phyloP scores from a whole-genome alignment of 306 rosid genomes.

The Lablab purpureus region DNA sequence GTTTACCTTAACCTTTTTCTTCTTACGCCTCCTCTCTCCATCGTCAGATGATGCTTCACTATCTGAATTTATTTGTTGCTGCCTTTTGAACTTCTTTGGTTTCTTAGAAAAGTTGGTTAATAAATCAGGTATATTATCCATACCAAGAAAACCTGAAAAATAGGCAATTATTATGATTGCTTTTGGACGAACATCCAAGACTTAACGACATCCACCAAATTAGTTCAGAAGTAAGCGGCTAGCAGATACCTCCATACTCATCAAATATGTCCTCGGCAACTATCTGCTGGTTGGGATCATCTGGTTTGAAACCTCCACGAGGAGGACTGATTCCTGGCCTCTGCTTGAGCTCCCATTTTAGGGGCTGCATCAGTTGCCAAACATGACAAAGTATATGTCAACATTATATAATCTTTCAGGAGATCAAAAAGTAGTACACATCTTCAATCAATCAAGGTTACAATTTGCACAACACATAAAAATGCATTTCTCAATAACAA shows the following conservation, averaged over 20 bases:
- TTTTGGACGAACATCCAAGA: slow-evolving; percentile 14
- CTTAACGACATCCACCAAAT: neutral
- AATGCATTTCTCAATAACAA: slow-evolving; percentile 9
- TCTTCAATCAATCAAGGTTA: slow-evolving; percentile 29
- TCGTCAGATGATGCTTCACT: slow-evolving; percentile 56
- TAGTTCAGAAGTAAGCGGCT: slow-evolving; percentile 14
- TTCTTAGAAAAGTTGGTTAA: slow-evolving; percentile 72
- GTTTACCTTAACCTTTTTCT: slow-evolving; percentile 52
- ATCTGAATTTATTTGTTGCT: slow-evolving; percentile 50
- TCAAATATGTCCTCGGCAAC: slow-evolving; percentile 96
- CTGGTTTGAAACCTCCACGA: slow-evolving; percentile 91
- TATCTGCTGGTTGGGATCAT: slow-evolving; percentile 98
- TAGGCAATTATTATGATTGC: slow-evolving; percentile 30
- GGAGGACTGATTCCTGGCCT: slow-evolving; percentile 99
- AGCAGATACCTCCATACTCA: slow-evolving; percentile 87
- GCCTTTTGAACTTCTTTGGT: slow-evolving; percentile 72
- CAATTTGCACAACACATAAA: slow-evolving; percentile 21
- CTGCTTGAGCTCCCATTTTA: slow-evolving; percentile 99
- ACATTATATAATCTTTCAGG: neutral
- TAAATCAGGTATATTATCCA: slow-evolving; percentile 71
- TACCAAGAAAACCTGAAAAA: slow-evolving; percentile 78
- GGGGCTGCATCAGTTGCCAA: slow-evolving; percentile 69
- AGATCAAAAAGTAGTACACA: neutral
- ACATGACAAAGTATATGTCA: slow-evolving; percentile 34
- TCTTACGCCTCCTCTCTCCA: slow-evolving; percentile 55